Evolutionary conservation across 2,329 filamentous ascomycete genomes (phyloP).

Genomic region (Periconia macrospinosa): DNA sequence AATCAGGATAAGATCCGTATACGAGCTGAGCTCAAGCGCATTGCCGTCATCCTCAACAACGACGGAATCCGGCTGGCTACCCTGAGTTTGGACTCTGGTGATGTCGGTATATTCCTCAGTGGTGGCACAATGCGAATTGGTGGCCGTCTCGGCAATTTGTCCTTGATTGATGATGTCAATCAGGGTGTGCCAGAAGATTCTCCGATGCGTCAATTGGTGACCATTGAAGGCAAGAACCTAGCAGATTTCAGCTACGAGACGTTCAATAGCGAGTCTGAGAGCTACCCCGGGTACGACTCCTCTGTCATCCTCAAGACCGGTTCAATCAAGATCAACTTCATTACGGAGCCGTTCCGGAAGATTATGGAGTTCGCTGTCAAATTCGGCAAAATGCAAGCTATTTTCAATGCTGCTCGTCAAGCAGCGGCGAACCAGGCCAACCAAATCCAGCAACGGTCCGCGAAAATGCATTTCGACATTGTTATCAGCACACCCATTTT

Average conservation of each 20-base stretch:
- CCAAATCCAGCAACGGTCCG: slow-evolving; percentile 87
- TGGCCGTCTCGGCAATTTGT: slow-evolving; percentile 83
- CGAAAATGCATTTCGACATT: slow-evolving; percentile 91
- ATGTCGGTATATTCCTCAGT: slow-evolving; percentile 85
- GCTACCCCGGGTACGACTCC: slow-evolving; percentile 93
- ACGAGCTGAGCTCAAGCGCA: slow-evolving; percentile 90
- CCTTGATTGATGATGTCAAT: slow-evolving; percentile 90
- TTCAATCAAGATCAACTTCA: slow-evolving; percentile 94
- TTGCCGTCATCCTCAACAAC: slow-evolving; percentile 93
- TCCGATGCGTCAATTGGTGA: slow-evolving; percentile 80
- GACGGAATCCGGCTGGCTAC: slow-evolving; percentile 95
- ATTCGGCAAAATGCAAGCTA: slow-evolving; percentile 98
- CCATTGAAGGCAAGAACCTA: slow-evolving; percentile 92
- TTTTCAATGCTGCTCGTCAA: slow-evolving; percentile 95
- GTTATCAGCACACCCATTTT: slow-evolving; percentile 94
- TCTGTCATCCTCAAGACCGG: slow-evolving; percentile 88
- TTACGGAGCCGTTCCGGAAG: slow-evolving; percentile 96
- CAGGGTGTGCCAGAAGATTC: slow-evolving; percentile 82
- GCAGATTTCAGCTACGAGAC: slow-evolving; percentile 98
- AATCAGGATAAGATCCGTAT: slow-evolving; percentile 82
- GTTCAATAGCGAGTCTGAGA: slow-evolving; percentile 73
- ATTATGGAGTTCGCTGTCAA: slow-evolving; percentile 98
- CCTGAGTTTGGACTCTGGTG: slow-evolving; percentile 86
- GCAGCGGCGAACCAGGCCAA: slow-evolving; percentile 92
- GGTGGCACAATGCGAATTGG: slow-evolving; percentile 86